A percentile compares a stretch with the other conserved stretches of the same genome.
phyloP scores from a whole-genome alignment of 202 grass and related monocot species.

The Digitaria exilis region DNA sequence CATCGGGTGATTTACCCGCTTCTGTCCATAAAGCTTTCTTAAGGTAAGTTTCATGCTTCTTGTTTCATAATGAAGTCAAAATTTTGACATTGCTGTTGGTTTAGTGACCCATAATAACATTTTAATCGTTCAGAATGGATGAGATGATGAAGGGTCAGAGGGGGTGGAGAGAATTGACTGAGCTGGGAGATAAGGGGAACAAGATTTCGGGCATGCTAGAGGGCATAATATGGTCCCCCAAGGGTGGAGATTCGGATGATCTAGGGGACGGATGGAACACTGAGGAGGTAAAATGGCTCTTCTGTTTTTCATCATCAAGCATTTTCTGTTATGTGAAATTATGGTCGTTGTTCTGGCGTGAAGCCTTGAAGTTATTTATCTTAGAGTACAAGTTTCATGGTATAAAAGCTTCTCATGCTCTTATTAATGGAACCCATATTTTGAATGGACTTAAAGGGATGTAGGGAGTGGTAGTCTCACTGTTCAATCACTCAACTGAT shows the following conservation, averaged over 20 bases:
- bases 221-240: conserved; percentile 76
- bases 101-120: conserved; percentile 2
- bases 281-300: conserved; percentile 74
- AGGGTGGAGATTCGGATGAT: conserved; percentile 50
- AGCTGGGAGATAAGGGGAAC: conserved; percentile 80
- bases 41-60: conserved; percentile 55
- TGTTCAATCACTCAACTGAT: background rate
- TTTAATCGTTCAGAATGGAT: conserved; percentile 78
- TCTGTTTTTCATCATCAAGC: background rate
- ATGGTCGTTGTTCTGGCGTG: background rate
- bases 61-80: conserved; percentile 13
- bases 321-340: conserved; percentile 9
- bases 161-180: conserved; percentile 88
- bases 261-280: conserved; percentile 54
- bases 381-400: conserved; percentile 7
- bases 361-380: background rate
- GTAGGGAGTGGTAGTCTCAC: conserved; percentile 8
- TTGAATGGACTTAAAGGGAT: conserved; percentile 11
- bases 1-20: conserved; percentile 62
- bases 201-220: conserved; percentile 80
- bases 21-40: conserved; percentile 82
- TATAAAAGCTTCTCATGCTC: background rate
- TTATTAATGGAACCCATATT: conserved; percentile 24
- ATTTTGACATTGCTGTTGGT: conserved; percentile 19
- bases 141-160: conserved; percentile 99